Evolutionary conservation across 129 eudicot species (phyloP).

Genomic region (Flaveria sonorensis): DNA sequence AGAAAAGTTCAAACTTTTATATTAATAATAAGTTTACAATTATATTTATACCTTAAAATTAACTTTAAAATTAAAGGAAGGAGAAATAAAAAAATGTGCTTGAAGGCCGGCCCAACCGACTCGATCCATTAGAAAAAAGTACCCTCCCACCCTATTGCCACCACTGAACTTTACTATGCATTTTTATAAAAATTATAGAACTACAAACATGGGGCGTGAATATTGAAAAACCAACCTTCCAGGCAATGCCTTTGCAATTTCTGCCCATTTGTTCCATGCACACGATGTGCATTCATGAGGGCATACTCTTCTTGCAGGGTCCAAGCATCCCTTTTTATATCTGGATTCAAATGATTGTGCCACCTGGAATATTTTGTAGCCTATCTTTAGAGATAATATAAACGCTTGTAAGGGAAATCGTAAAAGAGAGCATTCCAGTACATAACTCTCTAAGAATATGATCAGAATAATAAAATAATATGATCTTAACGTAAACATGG

Average conservation of each 20-base stretch:
- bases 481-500: background rate
- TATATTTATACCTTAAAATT: background rate
- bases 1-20: background rate
- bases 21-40: background rate
- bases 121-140: background rate
- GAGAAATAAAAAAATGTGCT: background rate
- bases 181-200: background rate
- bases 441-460: background rate
- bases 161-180: background rate
- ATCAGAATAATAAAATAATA: background rate
- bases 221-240: constrained; percentile 61
- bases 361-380: constrained; percentile 60
- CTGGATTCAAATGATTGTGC: constrained; percentile 97
- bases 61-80: background rate
- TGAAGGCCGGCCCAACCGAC: too few relatives aligned
- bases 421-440: background rate
- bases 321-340: constrained; percentile 91
- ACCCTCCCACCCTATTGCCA: background rate
- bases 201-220: constrained; percentile 2
- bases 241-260: constrained; percentile 81
- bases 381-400: constrained; percentile 9
- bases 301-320: constrained; percentile 74
- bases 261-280: constrained; percentile 96
- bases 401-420: background rate
- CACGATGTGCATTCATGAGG: constrained; percentile 75